Evolutionary conservation across 768 basidiomycete species (phyloP).

Genomic region (Mycena haematopus): DNA sequence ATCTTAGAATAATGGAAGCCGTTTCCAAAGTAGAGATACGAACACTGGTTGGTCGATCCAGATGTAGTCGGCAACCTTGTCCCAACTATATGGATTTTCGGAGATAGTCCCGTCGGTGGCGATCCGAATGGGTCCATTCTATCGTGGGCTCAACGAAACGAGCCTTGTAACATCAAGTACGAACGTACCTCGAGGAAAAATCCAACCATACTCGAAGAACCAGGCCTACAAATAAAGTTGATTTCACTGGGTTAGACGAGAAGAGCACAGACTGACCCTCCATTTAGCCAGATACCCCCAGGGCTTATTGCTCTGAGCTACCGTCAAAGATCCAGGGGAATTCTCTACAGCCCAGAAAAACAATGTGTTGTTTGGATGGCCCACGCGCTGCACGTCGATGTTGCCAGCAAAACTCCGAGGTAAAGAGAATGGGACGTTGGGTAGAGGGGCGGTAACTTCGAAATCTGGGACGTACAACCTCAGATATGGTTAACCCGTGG

Average conservation of each 20-base stretch:
- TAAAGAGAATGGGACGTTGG: conserved; percentile 63
- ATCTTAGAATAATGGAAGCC: conserved; percentile 19
- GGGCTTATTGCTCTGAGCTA: conserved; percentile 49
- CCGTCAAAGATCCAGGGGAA: conserved; percentile 60
- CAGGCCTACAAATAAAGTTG: conserved; percentile 50
- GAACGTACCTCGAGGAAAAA: conserved; percentile 65
- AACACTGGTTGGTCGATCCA: conserved; percentile 81
- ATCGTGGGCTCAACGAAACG: neutral
- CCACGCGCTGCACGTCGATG: conserved; percentile 61
- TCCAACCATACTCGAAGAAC: conserved; percentile 72
- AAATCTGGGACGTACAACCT: conserved; percentile 51
- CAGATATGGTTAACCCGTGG: neutral
- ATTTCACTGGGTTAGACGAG: neutral
- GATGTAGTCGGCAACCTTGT: conserved; percentile 66
- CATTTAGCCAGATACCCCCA: conserved; percentile 82
- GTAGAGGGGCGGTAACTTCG: conserved; percentile 58
- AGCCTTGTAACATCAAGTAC: neutral
- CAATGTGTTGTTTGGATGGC: conserved; percentile 68
- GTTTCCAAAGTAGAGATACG: conserved; percentile 2
- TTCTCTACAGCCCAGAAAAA: conserved; percentile 74
- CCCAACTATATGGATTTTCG: conserved; percentile 64
- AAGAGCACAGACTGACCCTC: conserved; percentile 54
- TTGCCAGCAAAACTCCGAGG: conserved; percentile 69
- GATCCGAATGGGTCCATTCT: conserved; percentile 77
- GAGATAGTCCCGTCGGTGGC: conserved; percentile 54